Conservation (phyloP, 495 filamentous ascomycete genomes). For the Sabuloglossum arenarium region DNA sequence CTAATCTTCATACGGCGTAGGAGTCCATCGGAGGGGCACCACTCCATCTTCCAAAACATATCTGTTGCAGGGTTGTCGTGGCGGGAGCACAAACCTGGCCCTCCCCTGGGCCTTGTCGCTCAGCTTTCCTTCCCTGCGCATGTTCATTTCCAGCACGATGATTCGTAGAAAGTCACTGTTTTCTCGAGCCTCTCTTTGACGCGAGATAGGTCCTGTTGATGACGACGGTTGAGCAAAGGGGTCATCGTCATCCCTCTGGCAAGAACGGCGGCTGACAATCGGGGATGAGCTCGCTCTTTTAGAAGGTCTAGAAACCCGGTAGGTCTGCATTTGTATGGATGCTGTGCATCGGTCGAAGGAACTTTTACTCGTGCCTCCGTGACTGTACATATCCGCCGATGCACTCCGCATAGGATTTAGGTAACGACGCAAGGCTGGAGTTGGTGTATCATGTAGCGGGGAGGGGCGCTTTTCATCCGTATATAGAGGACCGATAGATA, state of each 20-base stretch:
- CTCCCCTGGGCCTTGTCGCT: conserved; percentile 64
- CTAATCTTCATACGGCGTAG: background rate
- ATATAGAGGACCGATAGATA: conserved; percentile 62
- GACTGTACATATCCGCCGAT: conserved; percentile 17
- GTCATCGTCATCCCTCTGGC: background rate
- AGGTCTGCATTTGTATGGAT: conserved; percentile 78
- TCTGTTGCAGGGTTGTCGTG: conserved; percentile 30
- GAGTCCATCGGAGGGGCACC: conserved; percentile 1
- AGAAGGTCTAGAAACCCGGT: conserved; percentile 29
- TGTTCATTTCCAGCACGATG: conserved; percentile 91
- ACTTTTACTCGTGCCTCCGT: conserved; percentile 37
- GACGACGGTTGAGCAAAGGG: conserved; percentile 14
- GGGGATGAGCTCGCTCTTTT: conserved; percentile 20
- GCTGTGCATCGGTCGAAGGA: conserved; percentile 32
- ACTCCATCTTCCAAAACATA: background rate
- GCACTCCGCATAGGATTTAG: conserved; percentile 46
- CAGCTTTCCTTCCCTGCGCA: conserved; percentile 80
- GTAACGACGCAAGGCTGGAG: conserved; percentile 75
- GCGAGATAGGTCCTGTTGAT: conserved; percentile 26
- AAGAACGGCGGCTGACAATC: conserved; percentile 5
- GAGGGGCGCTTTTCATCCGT: conserved; percentile 77
- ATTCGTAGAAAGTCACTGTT: conserved; percentile 88
- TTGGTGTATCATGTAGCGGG: conserved; percentile 52
- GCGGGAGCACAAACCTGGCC: conserved; percentile 73
- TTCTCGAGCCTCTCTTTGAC: conserved; percentile 77